These are phyloP conservation scores for Colletotrichum theobromicola DNA, from an alignment of 2,329 filamentous ascomycete genomes.

Conservation along the genomic window DNA sequence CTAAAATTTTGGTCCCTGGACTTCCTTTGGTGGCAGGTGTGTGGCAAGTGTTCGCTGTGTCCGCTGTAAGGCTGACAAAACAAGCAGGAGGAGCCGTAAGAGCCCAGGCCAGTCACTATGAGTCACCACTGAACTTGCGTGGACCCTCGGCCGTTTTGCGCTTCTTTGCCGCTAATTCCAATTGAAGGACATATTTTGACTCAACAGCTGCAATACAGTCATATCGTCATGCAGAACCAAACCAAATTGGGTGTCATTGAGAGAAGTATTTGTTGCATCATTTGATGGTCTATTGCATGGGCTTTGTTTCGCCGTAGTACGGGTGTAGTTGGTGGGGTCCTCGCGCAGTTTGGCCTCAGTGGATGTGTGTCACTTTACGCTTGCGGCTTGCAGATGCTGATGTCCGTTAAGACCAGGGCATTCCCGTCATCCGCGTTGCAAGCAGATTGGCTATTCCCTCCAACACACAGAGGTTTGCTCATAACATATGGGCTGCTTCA, in stretches of 20 bases:
- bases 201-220: constrained; percentile 3
- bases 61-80: constrained; percentile 21
- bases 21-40: not conserved
- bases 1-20: not conserved
- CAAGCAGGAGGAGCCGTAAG: not conserved
- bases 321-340: not conserved
- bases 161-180: not conserved
- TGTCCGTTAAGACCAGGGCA: not conserved
- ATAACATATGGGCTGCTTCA: too few species aligned
- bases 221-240: not conserved
- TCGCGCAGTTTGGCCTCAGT: constrained; percentile 7
- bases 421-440: not conserved
- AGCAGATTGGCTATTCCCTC: not conserved
- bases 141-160: not conserved
- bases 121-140: constrained; percentile 3
- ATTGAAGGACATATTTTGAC: not conserved
- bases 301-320: not conserved
- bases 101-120: constrained; percentile 14
- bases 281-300: not conserved
- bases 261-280: not conserved
- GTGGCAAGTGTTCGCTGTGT: constrained; percentile 6
- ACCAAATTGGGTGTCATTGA: not conserved
- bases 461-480: not conserved
- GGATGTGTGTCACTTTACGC: not conserved
- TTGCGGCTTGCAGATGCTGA: not conserved